Evolutionary conservation across 495 filamentous ascomycete species (phyloP).

Genomic region (Penicillium arizonense): DNA sequence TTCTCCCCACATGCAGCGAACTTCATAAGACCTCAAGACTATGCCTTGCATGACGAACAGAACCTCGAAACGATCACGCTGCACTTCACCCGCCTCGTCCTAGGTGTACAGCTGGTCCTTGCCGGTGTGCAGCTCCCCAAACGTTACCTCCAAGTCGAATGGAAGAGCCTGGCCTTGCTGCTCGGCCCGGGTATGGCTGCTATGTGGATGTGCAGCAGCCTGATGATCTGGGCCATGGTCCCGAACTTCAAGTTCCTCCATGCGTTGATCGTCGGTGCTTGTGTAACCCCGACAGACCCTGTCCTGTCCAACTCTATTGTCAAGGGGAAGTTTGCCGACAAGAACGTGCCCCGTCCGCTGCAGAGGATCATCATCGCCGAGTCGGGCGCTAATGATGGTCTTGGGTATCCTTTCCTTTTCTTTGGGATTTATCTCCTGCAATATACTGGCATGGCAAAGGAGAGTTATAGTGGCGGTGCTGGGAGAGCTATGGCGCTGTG

Average conservation of each 20-base stretch:
- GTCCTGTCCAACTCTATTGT: constrained; percentile 87
- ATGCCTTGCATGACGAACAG: constrained; percentile 60
- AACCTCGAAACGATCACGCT: constrained; percentile 67
- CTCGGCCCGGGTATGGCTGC: constrained; percentile 82
- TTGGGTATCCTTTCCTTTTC: constrained; percentile 93
- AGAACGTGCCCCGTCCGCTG: constrained; percentile 77
- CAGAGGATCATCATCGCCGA: constrained; percentile 89
- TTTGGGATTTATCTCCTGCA: constrained; percentile 81
- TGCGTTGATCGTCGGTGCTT: constrained; percentile 75
- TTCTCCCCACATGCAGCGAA: constrained; percentile 79
- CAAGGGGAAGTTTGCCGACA: constrained; percentile 90
- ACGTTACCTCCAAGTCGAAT: constrained; percentile 77
- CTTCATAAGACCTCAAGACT: constrained; percentile 73
- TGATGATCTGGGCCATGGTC: constrained; percentile 77
- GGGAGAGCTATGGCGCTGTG: constrained; percentile 73
- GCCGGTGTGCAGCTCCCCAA: constrained; percentile 91
- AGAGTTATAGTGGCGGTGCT: constrained; percentile 54
- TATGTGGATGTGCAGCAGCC: constrained; percentile 85
- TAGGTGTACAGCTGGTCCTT: constrained; percentile 87
- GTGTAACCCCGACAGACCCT: constrained; percentile 90
- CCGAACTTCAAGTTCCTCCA: constrained; percentile 72
- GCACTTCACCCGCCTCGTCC: constrained; percentile 82
- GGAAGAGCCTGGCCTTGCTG: constrained; percentile 72
- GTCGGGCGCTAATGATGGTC: constrained; percentile 86
- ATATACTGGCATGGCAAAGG: constrained; percentile 61